A percentile compares a stretch with the other conserved stretches of the same genome.
phyloP scores from a whole-genome alignment of 192 early-diverging fungal genomes.

The Podila epicladia region DNA sequence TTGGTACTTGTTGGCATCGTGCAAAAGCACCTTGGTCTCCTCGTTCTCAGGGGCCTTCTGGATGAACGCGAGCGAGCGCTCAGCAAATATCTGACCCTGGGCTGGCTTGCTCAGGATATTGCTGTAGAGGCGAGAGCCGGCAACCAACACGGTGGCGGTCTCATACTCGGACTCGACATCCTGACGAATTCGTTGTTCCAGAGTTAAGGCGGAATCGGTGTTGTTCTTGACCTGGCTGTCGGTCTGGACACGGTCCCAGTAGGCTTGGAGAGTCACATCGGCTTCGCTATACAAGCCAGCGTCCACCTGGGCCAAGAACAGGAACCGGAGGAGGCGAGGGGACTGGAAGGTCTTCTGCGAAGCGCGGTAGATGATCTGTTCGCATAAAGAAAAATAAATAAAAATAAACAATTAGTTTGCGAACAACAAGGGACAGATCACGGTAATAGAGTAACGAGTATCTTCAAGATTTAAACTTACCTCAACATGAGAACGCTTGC shows the following conservation, averaged over 20 bases:
- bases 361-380: conserved; percentile 64
- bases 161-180: conserved; percentile 42
- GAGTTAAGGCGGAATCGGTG: conserved; percentile 2
- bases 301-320: conserved; percentile 63
- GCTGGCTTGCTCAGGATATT: conserved; percentile 23
- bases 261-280: conserved; percentile 70
- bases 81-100: conserved; percentile 14
- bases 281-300: conserved; percentile 83
- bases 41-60: conserved; percentile 45
- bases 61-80: conserved; percentile 18
- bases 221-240: conserved; percentile 42
- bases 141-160: conserved; percentile 31
- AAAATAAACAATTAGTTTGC: neutral
- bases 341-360: conserved; percentile 77
- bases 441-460: neutral
- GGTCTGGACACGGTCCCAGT: conserved; percentile 62
- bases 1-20: conserved; percentile 29
- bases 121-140: conserved; percentile 31
- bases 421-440: neutral
- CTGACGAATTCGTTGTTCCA: conserved; percentile 24
- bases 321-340: conserved; percentile 70
- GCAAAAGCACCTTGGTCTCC: conserved; percentile 22
- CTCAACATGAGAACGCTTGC: conserved; percentile 66
- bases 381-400: neutral
- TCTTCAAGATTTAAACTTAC: conserved; percentile 8